Conservation (phyloP, 1,284 basidiomycete genomes). For the Marasmius oreades region DNA sequence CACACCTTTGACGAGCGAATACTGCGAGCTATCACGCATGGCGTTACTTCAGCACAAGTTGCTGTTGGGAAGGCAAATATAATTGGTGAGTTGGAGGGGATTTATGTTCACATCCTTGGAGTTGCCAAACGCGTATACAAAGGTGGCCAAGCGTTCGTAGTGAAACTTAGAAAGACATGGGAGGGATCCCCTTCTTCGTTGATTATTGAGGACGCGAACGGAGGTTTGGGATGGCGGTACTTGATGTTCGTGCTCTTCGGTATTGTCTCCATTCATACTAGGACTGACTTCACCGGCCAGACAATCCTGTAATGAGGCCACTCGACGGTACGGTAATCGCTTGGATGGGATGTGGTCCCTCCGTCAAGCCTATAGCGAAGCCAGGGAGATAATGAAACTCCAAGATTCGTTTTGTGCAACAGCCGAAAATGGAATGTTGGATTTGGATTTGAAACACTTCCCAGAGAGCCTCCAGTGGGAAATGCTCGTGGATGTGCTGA, state of each 20-base stretch:
- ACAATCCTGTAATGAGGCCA: conserved; percentile 59
- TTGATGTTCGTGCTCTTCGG: conserved; percentile 45
- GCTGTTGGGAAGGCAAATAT: conserved; percentile 52
- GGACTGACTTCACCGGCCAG: conserved; percentile 27
- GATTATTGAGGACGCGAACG: conserved; percentile 48
- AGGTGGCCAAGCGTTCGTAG: conserved; percentile 69
- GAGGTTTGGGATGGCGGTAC: conserved; percentile 50
- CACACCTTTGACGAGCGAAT: conserved; percentile 51
- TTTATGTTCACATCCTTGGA: no score
- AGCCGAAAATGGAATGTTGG: conserved; percentile 58
- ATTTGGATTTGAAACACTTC: conserved; percentile 51
- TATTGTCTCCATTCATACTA: neutral
- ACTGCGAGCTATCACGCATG: conserved; percentile 47
- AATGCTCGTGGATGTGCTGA: conserved; percentile 76
- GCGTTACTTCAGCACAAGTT: conserved; percentile 50
- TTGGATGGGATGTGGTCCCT: conserved; percentile 66
- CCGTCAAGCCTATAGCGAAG: conserved; percentile 61
- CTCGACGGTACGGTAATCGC: conserved; percentile 41
- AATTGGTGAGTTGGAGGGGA: conserved; percentile 55
- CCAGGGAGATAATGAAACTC: conserved; percentile 60
- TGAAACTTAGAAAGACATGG: conserved; percentile 60
- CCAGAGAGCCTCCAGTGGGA: conserved; percentile 79
- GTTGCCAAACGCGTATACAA: no score
- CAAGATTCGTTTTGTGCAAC: conserved; percentile 73
- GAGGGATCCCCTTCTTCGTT: conserved; percentile 58